Base-by-base conservation (phyloP, 1,284 basidiomycete species). In the Thecaphora thlaspeos region DNA sequence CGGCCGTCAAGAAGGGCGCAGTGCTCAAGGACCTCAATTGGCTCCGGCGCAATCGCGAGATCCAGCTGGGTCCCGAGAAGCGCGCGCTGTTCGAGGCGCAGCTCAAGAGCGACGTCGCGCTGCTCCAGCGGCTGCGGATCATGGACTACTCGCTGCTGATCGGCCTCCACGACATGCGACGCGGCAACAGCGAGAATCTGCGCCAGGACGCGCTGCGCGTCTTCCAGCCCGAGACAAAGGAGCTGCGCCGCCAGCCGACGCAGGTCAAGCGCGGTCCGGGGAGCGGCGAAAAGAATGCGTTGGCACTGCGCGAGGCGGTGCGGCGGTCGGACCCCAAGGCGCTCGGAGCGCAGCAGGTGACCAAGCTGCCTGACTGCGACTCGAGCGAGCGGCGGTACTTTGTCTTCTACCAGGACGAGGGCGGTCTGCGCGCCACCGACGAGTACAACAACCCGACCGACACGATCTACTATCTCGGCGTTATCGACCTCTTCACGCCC, bases 71-170 rank as follows among this genome's bases (percentile, higher is more conserved):
- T 0, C 94, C 94, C 0, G 91, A 94, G 81, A 98, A 97, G 81
- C 82, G 88, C 40, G 90, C 90, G 1, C 80, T 95, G 28, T 82
- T 98, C 71, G 87, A 88, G 12, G 92, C 93, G 76, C 94, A 98
- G 80, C 80, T 98, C 28, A 81, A 88, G 51, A 81, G 91, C 43
- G 95, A 98, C 73, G 84, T 88, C 39, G 89, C 88, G 77, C 85
- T 97, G 66, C 79, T 98, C 73, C 88, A 89, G 80, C 79, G 80
- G 56, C 83, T 96, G 28, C 81, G 85, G 46, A 94, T 97, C 52
- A 97, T 97, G 93, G 94, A 98, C 79, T 98, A 98, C 78, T 90
- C 88, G 65, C 81, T 98, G 26, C 83, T 98, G 22, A 88, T 97
- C 10, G 95, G 94, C 1, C 89, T 96, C 51, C 94, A 98, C 80